Percentiles rank a stretch among this genome's conserved stretches.
These are phyloP conservation scores for Besnoitia besnoiti DNA, from an alignment of 169 alveolate genomes.

Conservation along the genomic window DNA sequence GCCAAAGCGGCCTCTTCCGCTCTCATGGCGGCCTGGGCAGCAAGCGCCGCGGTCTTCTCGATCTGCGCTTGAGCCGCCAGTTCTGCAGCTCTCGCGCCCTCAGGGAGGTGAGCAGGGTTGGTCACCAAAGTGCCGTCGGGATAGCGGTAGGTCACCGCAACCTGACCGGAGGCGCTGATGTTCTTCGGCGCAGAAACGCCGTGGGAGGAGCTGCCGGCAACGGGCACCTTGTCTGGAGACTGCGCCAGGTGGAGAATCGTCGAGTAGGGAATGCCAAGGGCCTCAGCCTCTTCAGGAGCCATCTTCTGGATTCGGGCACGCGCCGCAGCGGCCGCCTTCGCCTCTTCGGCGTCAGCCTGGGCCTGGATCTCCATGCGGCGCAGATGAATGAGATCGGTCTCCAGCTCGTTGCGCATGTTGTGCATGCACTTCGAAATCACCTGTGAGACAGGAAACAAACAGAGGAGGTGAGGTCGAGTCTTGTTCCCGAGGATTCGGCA, in stretches of 20 bases:
- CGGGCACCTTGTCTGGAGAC: neutral
- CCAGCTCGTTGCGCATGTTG: conserved; percentile 42
- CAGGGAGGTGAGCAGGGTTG: conserved; percentile 50
- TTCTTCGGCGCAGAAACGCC: neutral
- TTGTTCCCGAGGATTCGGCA: too few relatives aligned
- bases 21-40: neutral
- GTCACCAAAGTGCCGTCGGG: conserved; percentile 37
- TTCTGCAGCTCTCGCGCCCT: conserved; percentile 34
- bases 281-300: conserved; percentile 12
- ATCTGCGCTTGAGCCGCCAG: neutral
- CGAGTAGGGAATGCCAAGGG: neutral
- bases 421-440: conserved; percentile 40
- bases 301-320: conserved; percentile 20
- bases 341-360: conserved; percentile 15
- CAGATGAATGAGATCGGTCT: conserved; percentile 1
- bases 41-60: conserved; percentile 9
- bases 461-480: too few relatives aligned
- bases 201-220: neutral
- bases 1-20: conserved; percentile 41
- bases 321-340: conserved; percentile 30
- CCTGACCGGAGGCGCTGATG: neutral
- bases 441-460: neutral
- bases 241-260: neutral
- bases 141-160: neutral
- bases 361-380: conserved; percentile 29